Evolutionary conservation across 2,329 filamentous ascomycete genomes (phyloP), one percentile per base, ranked within the genome.

Genomic region (Sporothrix sp.): DNA sequence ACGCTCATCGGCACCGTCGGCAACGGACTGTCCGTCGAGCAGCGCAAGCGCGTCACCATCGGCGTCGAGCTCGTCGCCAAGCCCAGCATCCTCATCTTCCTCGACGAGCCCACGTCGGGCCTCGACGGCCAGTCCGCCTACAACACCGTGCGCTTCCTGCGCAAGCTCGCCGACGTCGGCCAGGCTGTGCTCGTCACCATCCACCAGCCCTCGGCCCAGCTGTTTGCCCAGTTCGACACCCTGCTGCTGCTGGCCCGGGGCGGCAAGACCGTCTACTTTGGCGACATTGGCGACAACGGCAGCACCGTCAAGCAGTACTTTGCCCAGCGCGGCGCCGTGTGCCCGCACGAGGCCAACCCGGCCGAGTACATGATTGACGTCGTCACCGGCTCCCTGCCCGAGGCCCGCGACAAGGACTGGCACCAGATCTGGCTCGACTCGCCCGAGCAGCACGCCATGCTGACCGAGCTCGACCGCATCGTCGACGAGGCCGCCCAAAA

Each of bases 391-490:
- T 84, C 82, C 56, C 70, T 79, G 10, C 77, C 85, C 18, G 82
- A 85, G 3, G 77, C 90, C 40, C 86, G 86, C 25, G 75, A 81
- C 62, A 75, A 76, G 39, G 85, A 93, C 66, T 93, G 87, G 87
- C 82, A 78, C 11, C 84, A 90, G 55, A 77, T 90, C 52, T 94
- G 87, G 87, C 71, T 70, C 2, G 81, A 84, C 16, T 87, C 82
- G 20, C 75, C 82, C 2, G 86, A 93, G 62, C n/a, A n/a, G n/a
- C n/a, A n/a, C n/a, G 69, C 62, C 0, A 76, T 84, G 7, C 75
- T 81, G 57, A 61, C 65, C 7, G 80, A 85, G 60, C 69, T 82
- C 13, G 68, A 77, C 51, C 68, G 70, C 42, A 74, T 84, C 54
- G 78, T 76, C 62, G 66, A 69, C 20, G 65, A 76, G 20, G 72